Percentiles rank a stretch among this genome's conserved stretches.
These are phyloP conservation scores for Anacardium occidentale DNA, from an alignment of 345 rosid genomes.

Conservation along the genomic window DNA sequence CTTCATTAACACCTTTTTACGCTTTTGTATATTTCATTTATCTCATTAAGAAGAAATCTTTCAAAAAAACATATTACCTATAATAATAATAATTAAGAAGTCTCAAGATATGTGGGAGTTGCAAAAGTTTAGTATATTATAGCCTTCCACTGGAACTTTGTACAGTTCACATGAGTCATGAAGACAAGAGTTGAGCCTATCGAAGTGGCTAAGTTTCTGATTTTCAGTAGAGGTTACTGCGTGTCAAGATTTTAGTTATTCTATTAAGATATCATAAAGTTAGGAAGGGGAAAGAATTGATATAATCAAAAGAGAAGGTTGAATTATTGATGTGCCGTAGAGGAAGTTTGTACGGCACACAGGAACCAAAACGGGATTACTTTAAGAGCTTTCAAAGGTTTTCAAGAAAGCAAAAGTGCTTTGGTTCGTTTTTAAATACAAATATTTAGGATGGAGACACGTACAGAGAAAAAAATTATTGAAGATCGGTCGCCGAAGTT, in stretches of 20 bases:
- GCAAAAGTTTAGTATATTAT: no score
- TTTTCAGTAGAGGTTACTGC: neutral
- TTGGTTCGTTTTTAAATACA: neutral
- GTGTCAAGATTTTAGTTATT: constrained; percentile 1
- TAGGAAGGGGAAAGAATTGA: neutral
- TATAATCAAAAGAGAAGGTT: neutral
- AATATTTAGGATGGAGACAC: neutral
- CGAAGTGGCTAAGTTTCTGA: neutral
- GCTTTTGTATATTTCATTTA: no score
- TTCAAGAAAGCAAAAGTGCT: neutral
- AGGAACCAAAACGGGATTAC: neutral
- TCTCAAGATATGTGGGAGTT: no score
- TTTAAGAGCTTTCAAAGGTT: neutral
- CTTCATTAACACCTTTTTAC: neutral
- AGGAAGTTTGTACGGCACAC: neutral
- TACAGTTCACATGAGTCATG: no score
- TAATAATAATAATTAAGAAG: no score
- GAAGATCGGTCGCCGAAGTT: neutral
- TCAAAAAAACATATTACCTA: no score
- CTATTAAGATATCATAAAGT: neutral
- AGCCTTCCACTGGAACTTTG: no score
- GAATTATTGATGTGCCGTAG: neutral
- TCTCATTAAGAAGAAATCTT: no score
- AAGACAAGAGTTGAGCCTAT: neutral
- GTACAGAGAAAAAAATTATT: neutral